A percentile compares a stretch with the other conserved stretches of the same genome.
phyloP scores from a whole-genome alignment of 2,329 filamentous ascomycete species.

The Thielaviopsis euricoi region DNA sequence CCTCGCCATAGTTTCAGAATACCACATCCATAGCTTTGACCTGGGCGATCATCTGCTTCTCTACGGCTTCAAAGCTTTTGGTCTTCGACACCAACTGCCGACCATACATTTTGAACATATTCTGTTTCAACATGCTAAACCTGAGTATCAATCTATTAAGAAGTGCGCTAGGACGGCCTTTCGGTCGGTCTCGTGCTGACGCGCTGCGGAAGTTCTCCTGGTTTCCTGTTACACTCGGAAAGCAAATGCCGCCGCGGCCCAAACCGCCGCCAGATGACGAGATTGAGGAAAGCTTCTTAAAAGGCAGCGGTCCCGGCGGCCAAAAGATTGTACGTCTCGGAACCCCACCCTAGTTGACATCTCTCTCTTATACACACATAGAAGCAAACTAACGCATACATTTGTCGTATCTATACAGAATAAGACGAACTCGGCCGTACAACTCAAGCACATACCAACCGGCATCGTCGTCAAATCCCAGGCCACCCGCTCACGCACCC shows the following conservation, averaged over 20 bases:
- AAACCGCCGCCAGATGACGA: slow-evolving; percentile 58
- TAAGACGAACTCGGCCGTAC: slow-evolving; percentile 91
- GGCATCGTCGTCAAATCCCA: slow-evolving; percentile 91
- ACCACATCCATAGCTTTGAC: too few relatives aligned
- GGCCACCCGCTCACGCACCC: slow-evolving; percentile 67
- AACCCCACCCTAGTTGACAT: neutral
- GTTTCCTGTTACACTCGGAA: slow-evolving; percentile 18
- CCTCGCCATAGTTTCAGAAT: too few relatives aligned
- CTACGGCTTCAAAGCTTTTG: neutral
- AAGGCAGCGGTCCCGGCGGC: slow-evolving; percentile 80
- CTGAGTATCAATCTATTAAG: neutral
- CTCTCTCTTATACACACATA: neutral
- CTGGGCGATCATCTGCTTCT: neutral
- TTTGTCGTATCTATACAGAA: slow-evolving; percentile 46
- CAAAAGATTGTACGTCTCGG: slow-evolving; percentile 64
- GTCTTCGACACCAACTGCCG: neutral
- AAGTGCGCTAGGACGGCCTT: neutral
- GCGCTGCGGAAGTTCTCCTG: neutral
- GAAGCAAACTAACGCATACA: slow-evolving; percentile 5
- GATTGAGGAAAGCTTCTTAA: slow-evolving; percentile 71
- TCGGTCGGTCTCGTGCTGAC: neutral
- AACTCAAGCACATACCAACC: slow-evolving; percentile 77
- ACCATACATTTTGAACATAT: neutral
- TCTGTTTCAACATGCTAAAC: neutral
- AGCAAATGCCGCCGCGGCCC: slow-evolving; percentile 60